phyloP scores from a whole-genome alignment of 805 yeast species.

The Saccharomycopsis babjevae region DNA sequence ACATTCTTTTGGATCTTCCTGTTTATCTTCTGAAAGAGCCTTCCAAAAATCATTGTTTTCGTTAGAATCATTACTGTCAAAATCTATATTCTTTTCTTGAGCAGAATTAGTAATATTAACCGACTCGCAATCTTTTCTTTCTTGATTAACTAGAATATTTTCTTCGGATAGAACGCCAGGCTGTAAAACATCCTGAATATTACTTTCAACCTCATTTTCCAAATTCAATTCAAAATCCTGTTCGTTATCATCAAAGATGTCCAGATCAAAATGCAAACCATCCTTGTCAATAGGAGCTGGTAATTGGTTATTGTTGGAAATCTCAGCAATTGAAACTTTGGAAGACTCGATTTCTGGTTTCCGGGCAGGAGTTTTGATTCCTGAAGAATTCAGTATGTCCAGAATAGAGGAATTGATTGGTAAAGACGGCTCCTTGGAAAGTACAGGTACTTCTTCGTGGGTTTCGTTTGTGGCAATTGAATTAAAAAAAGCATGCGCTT shows the following conservation, averaged over 20 bases:
- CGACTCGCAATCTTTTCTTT: not conserved
- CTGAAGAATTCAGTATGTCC: no score
- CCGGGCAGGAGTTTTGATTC: no score
- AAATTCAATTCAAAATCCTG: not conserved
- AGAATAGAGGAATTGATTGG: no score
- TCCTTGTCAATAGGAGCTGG: no score
- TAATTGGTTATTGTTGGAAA: no score
- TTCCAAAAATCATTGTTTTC: not conserved
- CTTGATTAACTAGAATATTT: not conserved
- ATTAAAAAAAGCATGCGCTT: not conserved
- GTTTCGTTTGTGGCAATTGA: not conserved
- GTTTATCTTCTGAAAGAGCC: not conserved
- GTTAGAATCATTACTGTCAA: not conserved
- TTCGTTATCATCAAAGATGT: not conserved
- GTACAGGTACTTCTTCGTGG: not conserved
- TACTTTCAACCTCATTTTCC: not conserved
- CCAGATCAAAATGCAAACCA: no score
- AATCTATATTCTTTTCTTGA: not conserved
- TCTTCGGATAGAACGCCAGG: not conserved
- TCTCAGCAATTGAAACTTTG: no score
- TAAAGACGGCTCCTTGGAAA: no score
- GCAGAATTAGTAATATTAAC: not conserved
- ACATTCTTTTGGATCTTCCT: not conserved
- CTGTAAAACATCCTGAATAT: not conserved
- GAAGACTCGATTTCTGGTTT: no score